phyloP scores from a whole-genome alignment of 306 rosid species.

The Cucurbita maxima region DNA sequence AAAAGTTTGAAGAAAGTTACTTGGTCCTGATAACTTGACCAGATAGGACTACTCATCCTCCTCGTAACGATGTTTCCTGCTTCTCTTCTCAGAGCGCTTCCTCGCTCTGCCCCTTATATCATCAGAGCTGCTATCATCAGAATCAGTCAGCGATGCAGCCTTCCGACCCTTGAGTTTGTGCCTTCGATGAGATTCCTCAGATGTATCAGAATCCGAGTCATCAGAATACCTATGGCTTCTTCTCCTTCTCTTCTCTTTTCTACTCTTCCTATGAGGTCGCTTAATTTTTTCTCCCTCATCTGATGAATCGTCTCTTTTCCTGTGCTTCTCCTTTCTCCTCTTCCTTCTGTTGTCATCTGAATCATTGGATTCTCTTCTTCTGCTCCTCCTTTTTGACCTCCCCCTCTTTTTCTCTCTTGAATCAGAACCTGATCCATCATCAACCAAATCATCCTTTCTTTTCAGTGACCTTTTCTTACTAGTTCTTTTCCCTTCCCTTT shows the following conservation, averaged over 20 bases:
- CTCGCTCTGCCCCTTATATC: constrained; percentile 42
- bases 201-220: constrained; percentile 47
- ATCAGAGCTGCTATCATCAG: constrained; percentile 29
- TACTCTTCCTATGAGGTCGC: constrained; percentile 23
- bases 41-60: constrained; percentile 23
- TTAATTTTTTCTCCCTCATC: constrained; percentile 21
- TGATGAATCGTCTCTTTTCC: constrained; percentile 31
- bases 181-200: constrained; percentile 34
- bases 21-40: too few relatives aligned
- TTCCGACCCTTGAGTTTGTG: constrained; percentile 42
- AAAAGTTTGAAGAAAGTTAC: neutral
- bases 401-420: constrained; percentile 61
- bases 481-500: constrained; percentile 42
- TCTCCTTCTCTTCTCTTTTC: constrained; percentile 42
- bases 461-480: constrained; percentile 27
- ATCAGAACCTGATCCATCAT: constrained; percentile 30
- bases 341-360: constrained; percentile 52
- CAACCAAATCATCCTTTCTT: constrained; percentile 29
- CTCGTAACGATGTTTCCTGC: constrained; percentile 26
- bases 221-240: constrained; percentile 43
- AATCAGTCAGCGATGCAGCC: constrained; percentile 29
- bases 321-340: constrained; percentile 49
- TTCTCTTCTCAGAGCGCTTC: constrained; percentile 48
- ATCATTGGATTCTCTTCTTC: constrained; percentile 33
- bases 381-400: constrained; percentile 63